Evolutionary conservation across 768 basidiomycete species (phyloP).

Genomic region (Termitomyces sp.): DNA sequence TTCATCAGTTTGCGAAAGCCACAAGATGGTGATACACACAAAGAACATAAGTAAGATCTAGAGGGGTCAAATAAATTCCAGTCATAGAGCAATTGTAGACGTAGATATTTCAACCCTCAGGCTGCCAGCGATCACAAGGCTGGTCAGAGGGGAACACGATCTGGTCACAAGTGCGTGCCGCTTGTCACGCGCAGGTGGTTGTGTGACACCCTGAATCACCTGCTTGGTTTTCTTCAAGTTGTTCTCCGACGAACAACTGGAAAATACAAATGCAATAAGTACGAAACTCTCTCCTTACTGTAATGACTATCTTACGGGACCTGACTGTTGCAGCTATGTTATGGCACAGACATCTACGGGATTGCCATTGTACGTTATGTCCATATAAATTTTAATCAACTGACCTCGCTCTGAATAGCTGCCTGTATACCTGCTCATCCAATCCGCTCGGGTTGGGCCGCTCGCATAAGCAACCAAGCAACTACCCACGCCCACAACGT

Average conservation of each 20-base stretch:
- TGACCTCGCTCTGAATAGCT: background rate
- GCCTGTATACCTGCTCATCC: too few species aligned
- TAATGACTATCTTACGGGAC: too few species aligned
- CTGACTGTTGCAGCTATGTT: background rate
- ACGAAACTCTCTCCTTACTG: too few species aligned
- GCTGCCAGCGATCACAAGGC: too few species aligned
- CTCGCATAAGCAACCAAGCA: background rate
- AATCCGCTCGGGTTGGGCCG: background rate
- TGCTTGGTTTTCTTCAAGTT: too few species aligned
- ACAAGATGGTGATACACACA: conserved; percentile 31
- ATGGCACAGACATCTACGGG: too few species aligned
- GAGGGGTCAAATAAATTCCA: conserved; percentile 28
- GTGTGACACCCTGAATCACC: background rate
- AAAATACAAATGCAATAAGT: too few species aligned
- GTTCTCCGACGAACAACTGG: too few species aligned
- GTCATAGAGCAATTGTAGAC: background rate
- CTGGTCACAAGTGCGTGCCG: background rate
- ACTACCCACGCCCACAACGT: background rate
- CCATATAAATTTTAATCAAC: too few species aligned
- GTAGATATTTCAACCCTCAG: background rate
- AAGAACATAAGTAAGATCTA: conserved; percentile 67
- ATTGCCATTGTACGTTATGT: background rate
- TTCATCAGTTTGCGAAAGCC: background rate
- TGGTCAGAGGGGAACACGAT: background rate
- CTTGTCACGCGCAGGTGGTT: background rate